Conservation (phyloP, 2,329 filamentous ascomycete species). For the Xylaria digitata region DNA sequence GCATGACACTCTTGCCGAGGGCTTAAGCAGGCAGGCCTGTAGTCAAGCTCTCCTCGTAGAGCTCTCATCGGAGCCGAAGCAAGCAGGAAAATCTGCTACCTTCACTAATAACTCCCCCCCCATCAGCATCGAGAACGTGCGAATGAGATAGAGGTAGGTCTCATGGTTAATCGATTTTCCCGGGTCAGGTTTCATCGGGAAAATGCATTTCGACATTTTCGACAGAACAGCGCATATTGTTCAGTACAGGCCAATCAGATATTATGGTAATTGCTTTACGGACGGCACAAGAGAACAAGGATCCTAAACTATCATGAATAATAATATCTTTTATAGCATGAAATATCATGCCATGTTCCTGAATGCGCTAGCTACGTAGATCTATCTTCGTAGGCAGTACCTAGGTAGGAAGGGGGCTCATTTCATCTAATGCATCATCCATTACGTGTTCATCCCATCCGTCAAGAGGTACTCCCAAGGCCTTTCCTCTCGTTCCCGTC, state of each 20-base stretch:
- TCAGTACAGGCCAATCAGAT: not conserved
- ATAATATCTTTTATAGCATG: not conserved
- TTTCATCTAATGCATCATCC: slow-evolving; percentile 37
- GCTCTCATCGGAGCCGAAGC: slow-evolving; percentile 7
- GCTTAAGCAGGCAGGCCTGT: not conserved
- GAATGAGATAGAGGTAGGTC: not conserved
- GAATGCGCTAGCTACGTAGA: slow-evolving; percentile 1
- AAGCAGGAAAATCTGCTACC: not conserved
- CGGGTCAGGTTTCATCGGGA: not conserved
- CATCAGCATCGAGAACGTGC: slow-evolving; percentile 7
- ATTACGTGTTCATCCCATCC: slow-evolving; percentile 33
- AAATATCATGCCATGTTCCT: slow-evolving; percentile 12
- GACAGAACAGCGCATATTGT: not conserved
- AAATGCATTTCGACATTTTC: too few species aligned
- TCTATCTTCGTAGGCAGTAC: not conserved
- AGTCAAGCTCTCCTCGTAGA: slow-evolving; percentile 13
- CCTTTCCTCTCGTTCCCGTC: slow-evolving; percentile 29
- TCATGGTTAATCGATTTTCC: not conserved
- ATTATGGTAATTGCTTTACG: not conserved
- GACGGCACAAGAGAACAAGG: not conserved
- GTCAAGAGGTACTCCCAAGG: slow-evolving; percentile 21
- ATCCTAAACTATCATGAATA: not conserved
- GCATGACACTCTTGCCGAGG: slow-evolving; percentile 2
- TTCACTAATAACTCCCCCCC: not conserved
- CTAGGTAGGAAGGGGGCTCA: slow-evolving; percentile 3